Conservation (phyloP, 73 alveolate genomes). For the Loxodes magnus region DNA sequence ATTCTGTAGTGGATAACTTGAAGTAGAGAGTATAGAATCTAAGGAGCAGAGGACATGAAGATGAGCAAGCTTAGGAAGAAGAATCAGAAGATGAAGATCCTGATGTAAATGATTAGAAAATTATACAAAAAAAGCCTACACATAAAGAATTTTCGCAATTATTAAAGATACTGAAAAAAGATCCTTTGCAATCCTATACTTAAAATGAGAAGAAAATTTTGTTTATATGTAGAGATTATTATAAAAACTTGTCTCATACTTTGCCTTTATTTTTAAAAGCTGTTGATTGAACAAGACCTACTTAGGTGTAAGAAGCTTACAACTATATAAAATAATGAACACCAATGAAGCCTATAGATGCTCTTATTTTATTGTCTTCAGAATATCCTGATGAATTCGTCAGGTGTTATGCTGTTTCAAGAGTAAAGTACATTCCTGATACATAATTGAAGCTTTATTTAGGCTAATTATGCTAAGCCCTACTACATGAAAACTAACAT, state of each 20-base stretch:
- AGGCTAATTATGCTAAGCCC: constrained; percentile 71
- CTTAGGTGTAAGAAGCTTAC: constrained; percentile 32
- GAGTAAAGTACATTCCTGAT: not conserved
- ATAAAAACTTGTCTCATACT: constrained; percentile 24
- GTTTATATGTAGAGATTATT: constrained; percentile 35
- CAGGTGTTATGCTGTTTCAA: constrained; percentile 49
- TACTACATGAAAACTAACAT: constrained; percentile 57
- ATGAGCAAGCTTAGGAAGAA: constrained; percentile 2
- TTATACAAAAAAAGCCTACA: constrained; percentile 12
- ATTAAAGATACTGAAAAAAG: constrained; percentile 16
- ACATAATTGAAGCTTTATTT: not conserved
- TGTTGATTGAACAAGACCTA: constrained; percentile 36
- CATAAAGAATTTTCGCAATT: constrained; percentile 31
- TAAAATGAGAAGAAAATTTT: constrained; percentile 26
- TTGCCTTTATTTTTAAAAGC: constrained; percentile 29
- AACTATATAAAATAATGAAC: constrained; percentile 52
- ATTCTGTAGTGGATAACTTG: not conserved
- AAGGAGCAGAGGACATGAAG: no score
- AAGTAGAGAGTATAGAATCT: not conserved
- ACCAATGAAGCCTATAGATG: constrained; percentile 70
- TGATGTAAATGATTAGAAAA: constrained; percentile 1
- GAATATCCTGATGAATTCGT: constrained; percentile 67
- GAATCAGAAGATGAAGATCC: constrained; percentile 6
- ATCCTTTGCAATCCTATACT: constrained; percentile 25
- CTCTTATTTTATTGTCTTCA: constrained; percentile 61